Conservation (phyloP, 2,329 filamentous ascomycete genomes). For the Alternaria sp. region DNA sequence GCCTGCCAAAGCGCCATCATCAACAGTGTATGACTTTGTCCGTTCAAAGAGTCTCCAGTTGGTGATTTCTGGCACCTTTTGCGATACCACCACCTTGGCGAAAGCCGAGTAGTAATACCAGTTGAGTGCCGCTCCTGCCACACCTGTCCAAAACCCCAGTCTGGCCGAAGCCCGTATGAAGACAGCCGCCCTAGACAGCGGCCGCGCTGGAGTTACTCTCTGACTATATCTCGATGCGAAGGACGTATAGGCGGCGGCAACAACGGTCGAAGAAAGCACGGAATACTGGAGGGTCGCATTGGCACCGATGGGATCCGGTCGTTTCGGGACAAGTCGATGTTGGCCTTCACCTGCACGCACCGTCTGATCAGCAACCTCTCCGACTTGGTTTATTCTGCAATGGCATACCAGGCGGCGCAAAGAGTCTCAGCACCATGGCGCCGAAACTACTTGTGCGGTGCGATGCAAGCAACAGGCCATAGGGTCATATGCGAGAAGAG, state of each 20-base stretch:
- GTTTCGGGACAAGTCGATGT: constrained; percentile 32
- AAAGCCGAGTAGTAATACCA: constrained; percentile 37
- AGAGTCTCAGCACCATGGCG: constrained; percentile 39
- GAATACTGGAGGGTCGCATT: constrained; percentile 40
- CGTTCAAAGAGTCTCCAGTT: constrained; percentile 36
- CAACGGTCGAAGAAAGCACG: constrained; percentile 34
- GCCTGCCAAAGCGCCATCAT: constrained; percentile 38
- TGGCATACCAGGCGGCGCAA: constrained; percentile 39
- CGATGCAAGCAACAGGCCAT: constrained; percentile 5
- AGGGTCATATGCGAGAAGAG: constrained; percentile 12
- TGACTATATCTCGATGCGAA: constrained; percentile 27
- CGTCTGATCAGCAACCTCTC: neutral
- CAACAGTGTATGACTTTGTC: constrained; percentile 33
- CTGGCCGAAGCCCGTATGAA: constrained; percentile 36
- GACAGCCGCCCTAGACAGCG: constrained; percentile 24
- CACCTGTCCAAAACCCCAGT: constrained; percentile 29
- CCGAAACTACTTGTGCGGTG: neutral
- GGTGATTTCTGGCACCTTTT: constrained; percentile 16
- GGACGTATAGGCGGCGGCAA: constrained; percentile 38
- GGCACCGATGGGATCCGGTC: constrained; percentile 38
- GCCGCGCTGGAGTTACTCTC: constrained; percentile 17
- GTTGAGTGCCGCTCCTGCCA: constrained; percentile 33
- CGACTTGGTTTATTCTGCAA: neutral
- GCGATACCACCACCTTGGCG: constrained; percentile 16
- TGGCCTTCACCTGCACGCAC: constrained; percentile 35